These are phyloP conservation scores for Trametes gibbosa DNA, from an alignment of 768 basidiomycete species.

Conservation along the genomic window DNA sequence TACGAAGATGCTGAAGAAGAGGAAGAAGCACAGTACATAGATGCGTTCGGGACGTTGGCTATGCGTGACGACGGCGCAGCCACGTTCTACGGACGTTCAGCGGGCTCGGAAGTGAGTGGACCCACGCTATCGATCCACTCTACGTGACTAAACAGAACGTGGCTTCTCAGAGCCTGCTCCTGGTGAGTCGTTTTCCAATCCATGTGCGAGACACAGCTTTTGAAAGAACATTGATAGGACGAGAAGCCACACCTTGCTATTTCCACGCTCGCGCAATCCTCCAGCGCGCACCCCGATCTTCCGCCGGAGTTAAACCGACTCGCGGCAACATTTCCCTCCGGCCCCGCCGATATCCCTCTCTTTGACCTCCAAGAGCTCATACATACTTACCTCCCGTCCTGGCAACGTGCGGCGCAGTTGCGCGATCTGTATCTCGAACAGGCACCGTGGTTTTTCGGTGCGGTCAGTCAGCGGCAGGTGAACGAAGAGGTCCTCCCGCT, in stretches of 20 bases:
- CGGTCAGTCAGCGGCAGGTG: slow-evolving; percentile 62
- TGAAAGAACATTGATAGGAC: slow-evolving; percentile 5
- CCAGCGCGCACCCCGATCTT: slow-evolving; percentile 3
- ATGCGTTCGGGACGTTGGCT: slow-evolving; percentile 59
- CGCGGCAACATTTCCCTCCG: slow-evolving; percentile 49
- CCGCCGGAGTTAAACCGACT: slow-evolving; percentile 23
- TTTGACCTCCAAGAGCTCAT: slow-evolving; percentile 47
- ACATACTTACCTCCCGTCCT: slow-evolving; percentile 52
- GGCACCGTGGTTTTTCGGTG: slow-evolving; percentile 78
- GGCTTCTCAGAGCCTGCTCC: slow-evolving; percentile 21
- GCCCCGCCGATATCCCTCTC: slow-evolving; percentile 34
- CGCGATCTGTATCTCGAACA: slow-evolving; percentile 73
- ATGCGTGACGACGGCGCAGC: slow-evolving; percentile 64
- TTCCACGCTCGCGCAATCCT: background rate
- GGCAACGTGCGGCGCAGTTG: slow-evolving; percentile 55
- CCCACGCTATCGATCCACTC: background rate
- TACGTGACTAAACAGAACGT: background rate
- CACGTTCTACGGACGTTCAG: slow-evolving; percentile 74
- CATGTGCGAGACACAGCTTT: background rate
- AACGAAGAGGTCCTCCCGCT: slow-evolving; percentile 62
- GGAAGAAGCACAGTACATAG: slow-evolving; percentile 28
- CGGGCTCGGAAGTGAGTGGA: slow-evolving; percentile 64
- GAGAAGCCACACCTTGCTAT: slow-evolving; percentile 8
- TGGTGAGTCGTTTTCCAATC: slow-evolving; percentile 12
- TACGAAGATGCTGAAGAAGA: slow-evolving; percentile 23